Evolutionary conservation across 129 eudicot species (phyloP).

Genomic region (Artemisia argyi): DNA sequence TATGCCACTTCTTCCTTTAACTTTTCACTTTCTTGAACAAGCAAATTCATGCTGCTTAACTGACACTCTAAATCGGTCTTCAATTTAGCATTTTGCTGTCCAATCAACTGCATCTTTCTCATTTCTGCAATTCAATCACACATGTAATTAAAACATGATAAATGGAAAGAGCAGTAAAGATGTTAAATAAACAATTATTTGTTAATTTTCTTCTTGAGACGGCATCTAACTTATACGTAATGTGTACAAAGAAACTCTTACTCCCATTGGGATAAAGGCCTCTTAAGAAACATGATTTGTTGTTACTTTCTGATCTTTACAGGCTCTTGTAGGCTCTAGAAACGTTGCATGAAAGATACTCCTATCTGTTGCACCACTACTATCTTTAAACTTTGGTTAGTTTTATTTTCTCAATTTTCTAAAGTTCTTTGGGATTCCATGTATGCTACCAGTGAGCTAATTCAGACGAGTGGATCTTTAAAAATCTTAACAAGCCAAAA

Average conservation of each 20-base stretch:
- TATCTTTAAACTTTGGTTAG: not conserved
- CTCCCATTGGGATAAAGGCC: not conserved
- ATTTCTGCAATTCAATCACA: conserved; percentile 37
- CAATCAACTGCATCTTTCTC: conserved; percentile 53
- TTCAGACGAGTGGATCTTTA: not conserved
- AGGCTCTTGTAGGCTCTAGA: no score
- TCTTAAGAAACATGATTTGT: no score
- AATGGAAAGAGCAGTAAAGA: not conserved
- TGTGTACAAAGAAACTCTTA: not conserved
- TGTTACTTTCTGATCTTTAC: no score
- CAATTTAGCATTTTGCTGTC: conserved; percentile 47
- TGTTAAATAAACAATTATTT: not conserved
- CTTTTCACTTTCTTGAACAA: conserved; percentile 46
- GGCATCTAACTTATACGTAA: no score
- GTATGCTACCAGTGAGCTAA: not conserved
- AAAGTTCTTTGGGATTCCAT: not conserved
- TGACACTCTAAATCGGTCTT: conserved; percentile 49
- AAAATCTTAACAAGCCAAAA: not conserved
- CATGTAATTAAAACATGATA: conserved; percentile 6
- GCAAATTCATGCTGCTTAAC: conserved; percentile 41
- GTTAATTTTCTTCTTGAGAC: no score
- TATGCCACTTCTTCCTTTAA: conserved; percentile 45
- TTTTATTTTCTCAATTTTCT: not conserved
- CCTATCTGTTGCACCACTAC: no score
- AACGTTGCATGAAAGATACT: no score